Evolutionary conservation across 2,329 filamentous ascomycete genomes (phyloP).

Genomic region (Pyrenochaeta sp.): DNA sequence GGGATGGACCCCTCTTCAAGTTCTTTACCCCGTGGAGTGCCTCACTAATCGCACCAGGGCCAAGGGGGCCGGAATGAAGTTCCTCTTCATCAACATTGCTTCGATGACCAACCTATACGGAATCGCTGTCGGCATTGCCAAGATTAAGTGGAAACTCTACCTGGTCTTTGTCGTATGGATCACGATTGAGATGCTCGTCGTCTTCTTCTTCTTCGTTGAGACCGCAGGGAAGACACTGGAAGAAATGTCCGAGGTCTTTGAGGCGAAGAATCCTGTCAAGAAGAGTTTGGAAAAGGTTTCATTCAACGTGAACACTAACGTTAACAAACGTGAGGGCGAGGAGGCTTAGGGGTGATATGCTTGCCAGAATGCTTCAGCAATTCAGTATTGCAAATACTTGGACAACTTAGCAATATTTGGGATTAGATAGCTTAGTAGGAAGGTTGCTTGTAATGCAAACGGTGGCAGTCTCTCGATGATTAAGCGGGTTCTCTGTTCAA

Average conservation of each 20-base stretch:
- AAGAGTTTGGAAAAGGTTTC: constrained; percentile 31
- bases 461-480: too few species aligned
- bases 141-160: constrained; percentile 44
- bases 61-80: constrained; percentile 46
- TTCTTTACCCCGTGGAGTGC: constrained; percentile 51
- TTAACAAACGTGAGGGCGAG: too few species aligned
- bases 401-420: too few species aligned
- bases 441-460: too few species aligned
- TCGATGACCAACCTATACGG: constrained; percentile 46
- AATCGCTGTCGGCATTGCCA: constrained; percentile 41
- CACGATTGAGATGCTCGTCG: constrained; percentile 35
- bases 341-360: too few species aligned
- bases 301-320: too few species aligned
- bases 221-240: constrained; percentile 44
- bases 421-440: too few species aligned
- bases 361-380: too few species aligned
- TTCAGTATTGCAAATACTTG: too few species aligned
- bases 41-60: constrained; percentile 51
- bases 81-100: constrained; percentile 44
- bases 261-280: constrained; percentile 38
- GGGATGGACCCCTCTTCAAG: constrained; percentile 53
- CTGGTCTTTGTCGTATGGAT: constrained; percentile 45
- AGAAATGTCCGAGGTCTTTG: constrained; percentile 44
- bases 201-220: constrained; percentile 46
- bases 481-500: too few species aligned